Conservation (phyloP, 2,329 filamentous ascomycete genomes). For the Diplocarpon rosae region DNA sequence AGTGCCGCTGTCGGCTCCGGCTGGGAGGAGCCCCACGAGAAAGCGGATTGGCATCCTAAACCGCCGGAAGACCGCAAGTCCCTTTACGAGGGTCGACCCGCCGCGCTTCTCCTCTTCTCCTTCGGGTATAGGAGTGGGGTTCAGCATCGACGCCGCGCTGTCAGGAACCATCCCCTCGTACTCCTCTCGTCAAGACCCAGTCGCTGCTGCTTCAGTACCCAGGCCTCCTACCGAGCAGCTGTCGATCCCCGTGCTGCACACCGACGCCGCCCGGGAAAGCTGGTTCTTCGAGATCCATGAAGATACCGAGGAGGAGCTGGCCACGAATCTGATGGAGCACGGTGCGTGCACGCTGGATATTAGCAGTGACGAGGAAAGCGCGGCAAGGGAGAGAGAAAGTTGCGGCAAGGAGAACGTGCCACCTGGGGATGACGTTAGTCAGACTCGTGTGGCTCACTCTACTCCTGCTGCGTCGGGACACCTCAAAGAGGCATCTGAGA, state of each 20-base stretch:
- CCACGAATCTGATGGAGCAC: slow-evolving; percentile 88
- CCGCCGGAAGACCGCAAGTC: slow-evolving; percentile 52
- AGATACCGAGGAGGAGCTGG: slow-evolving; percentile 80
- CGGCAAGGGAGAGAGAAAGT: slow-evolving; percentile 42
- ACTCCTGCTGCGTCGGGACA: not conserved
- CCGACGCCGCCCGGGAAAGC: slow-evolving; percentile 44
- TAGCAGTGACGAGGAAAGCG: slow-evolving; percentile 70
- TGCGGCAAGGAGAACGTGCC: slow-evolving; percentile 91
- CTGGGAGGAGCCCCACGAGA: slow-evolving; percentile 70
- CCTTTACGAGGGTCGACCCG: slow-evolving; percentile 60
- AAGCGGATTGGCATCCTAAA: slow-evolving; percentile 60
- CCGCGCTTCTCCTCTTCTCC: slow-evolving; percentile 44
- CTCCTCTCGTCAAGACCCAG: slow-evolving; percentile 30
- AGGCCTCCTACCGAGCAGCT: slow-evolving; percentile 1
- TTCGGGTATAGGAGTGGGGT: slow-evolving; percentile 45
- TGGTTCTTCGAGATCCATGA: slow-evolving; percentile 96
- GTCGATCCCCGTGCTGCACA: slow-evolving; percentile 27
- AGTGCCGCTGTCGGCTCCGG: slow-evolving; percentile 52
- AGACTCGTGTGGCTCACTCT: slow-evolving; percentile 30
- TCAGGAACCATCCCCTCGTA: slow-evolving; percentile 62
- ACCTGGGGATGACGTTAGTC: slow-evolving; percentile 53
- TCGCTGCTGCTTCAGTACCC: slow-evolving; percentile 15
- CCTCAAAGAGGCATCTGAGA: too few species aligned
- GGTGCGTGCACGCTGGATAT: slow-evolving; percentile 80
- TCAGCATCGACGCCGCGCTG: slow-evolving; percentile 76